Conservation (phyloP, 148 eudicot genomes). For the Rhododendron molle region DNA sequence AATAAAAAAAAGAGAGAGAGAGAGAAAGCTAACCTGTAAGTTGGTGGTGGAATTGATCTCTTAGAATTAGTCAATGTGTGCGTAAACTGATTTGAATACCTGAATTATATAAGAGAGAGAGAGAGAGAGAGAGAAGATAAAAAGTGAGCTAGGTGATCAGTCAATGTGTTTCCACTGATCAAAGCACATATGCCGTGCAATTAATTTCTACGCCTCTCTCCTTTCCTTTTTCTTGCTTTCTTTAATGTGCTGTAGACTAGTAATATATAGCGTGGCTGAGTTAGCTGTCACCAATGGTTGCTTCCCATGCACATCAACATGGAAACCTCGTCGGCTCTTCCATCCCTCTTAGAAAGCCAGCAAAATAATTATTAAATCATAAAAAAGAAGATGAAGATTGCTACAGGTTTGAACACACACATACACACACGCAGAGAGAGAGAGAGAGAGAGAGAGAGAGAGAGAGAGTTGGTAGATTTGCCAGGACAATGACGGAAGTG, state of each 20-base stretch:
- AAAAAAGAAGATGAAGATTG: too few relatives aligned
- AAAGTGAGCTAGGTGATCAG: too few relatives aligned
- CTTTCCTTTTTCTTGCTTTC: background rate
- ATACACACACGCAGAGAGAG: too few relatives aligned
- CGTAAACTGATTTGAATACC: accelerated
- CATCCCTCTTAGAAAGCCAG: background rate
- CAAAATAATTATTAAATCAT: background rate
- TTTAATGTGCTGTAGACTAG: background rate
- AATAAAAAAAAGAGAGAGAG: too few relatives aligned
- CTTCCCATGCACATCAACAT: background rate
- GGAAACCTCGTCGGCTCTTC: background rate
- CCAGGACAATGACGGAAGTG: background rate
- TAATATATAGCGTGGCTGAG: background rate
- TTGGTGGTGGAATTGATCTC: too few relatives aligned
- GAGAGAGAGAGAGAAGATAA: too few relatives aligned
- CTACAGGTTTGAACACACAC: too few relatives aligned
- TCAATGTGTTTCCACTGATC: background rate
- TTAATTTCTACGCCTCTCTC: background rate
- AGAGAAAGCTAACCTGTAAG: too few relatives aligned
- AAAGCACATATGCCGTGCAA: background rate
- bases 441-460: background rate
- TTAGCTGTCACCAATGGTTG: background rate
- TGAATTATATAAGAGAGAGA: too few relatives aligned
- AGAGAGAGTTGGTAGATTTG: background rate
- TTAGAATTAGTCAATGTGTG: too few relatives aligned